Conservation (phyloP, 208 protist species). For the Naegleria fowleri region DNA sequence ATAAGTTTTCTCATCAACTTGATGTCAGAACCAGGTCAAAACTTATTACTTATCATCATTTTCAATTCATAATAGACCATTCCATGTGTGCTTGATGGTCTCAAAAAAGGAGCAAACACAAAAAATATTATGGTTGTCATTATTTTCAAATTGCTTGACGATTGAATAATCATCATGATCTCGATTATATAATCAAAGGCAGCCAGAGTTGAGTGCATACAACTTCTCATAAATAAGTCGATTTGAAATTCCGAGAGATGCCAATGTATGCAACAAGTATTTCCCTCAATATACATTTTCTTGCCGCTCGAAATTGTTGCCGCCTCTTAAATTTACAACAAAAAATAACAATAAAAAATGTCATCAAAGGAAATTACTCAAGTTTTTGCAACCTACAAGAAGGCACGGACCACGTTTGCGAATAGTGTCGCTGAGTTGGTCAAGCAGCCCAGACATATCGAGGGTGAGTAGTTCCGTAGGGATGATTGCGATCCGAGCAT, state of each 20-base stretch:
- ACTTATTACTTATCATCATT: not conserved
- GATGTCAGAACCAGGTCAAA: not conserved
- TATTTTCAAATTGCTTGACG: not conserved
- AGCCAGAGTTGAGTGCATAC: too few species aligned
- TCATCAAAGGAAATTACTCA: conserved; percentile 73
- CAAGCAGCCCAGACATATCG: conserved; percentile 91
- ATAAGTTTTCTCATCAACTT: not conserved
- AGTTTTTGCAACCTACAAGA: conserved; percentile 94
- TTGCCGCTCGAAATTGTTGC: too few species aligned
- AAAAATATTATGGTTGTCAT: not conserved
- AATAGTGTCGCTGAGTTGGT: conserved; percentile 88
- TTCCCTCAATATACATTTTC: too few species aligned
- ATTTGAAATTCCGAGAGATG: too few species aligned
- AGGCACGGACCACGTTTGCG: conserved; percentile 88
- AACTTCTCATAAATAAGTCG: too few species aligned
- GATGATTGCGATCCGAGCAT: not conserved
- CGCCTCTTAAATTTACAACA: too few species aligned
- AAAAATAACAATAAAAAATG: conserved; percentile 21
- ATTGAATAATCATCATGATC: too few species aligned
- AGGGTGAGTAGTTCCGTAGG: conserved; percentile 64
- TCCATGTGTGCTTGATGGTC: too few species aligned
- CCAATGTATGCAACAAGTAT: too few species aligned
- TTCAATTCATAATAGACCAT: too few species aligned
- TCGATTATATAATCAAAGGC: too few species aligned
- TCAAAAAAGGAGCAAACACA: not conserved